These are phyloP conservation scores for Biscogniauxia mediterranea DNA, from an alignment of 2,329 filamentous ascomycete species.

Conservation along the genomic window DNA sequence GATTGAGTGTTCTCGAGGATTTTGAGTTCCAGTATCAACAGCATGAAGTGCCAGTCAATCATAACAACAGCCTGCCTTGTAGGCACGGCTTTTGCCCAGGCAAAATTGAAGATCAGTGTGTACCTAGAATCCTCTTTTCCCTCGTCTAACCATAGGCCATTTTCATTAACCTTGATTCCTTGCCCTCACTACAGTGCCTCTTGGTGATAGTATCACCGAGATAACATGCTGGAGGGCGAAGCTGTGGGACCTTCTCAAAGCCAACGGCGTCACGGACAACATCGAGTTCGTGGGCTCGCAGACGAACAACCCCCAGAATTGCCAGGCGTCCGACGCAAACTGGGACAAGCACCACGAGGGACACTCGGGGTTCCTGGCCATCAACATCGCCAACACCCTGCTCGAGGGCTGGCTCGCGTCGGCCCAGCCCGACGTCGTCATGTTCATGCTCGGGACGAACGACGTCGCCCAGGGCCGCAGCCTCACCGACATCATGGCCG, in stretches of 20 bases:
- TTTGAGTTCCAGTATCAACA: neutral
- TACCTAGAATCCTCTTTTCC: neutral
- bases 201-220: slow-evolving; percentile 46
- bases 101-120: slow-evolving; percentile 20
- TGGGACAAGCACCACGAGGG: slow-evolving; percentile 44
- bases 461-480: slow-evolving; percentile 36
- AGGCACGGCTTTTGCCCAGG: slow-evolving; percentile 10
- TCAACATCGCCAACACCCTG: slow-evolving; percentile 43
- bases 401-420: slow-evolving; percentile 38
- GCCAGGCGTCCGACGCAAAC: slow-evolving; percentile 31
- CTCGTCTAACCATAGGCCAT: neutral
- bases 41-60: slow-evolving; percentile 10
- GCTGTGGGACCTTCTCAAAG: slow-evolving; percentile 40
- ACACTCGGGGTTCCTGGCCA: slow-evolving; percentile 42
- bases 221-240: slow-evolving; percentile 45
- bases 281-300: slow-evolving; percentile 43
- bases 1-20: neutral
- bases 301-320: slow-evolving; percentile 38
- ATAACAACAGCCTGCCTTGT: slow-evolving; percentile 8
- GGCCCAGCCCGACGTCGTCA: slow-evolving; percentile 41
- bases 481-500: slow-evolving; percentile 35
- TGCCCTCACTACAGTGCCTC: slow-evolving; percentile 33
- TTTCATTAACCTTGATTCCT: neutral
- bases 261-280: slow-evolving; percentile 32
- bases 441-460: slow-evolving; percentile 47